These are phyloP conservation scores for Clitocybe nebularis DNA, from an alignment of 1,284 basidiomycete genomes.

Conservation along the genomic window DNA sequence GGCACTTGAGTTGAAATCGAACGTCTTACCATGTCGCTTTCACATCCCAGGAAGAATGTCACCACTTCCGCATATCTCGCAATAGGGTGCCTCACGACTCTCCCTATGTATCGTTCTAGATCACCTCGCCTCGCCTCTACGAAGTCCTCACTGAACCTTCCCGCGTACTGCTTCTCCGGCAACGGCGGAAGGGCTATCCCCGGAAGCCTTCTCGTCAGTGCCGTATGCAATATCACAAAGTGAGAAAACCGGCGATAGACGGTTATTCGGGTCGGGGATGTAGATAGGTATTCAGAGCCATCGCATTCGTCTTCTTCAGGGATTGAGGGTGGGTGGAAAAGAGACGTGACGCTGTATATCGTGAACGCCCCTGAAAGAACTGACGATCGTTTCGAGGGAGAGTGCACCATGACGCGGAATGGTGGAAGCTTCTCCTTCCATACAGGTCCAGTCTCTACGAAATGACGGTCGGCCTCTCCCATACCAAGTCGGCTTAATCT, in stretches of 20 bases:
- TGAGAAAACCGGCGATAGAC: slow-evolving; percentile 82
- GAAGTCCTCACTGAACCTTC: slow-evolving; percentile 75
- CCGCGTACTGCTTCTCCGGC: slow-evolving; percentile 80
- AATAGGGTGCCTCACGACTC: slow-evolving; percentile 74
- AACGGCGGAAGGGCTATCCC: slow-evolving; percentile 77
- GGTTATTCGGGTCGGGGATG: slow-evolving; percentile 49
- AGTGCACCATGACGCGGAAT: slow-evolving; percentile 75
- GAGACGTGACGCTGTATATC: slow-evolving; percentile 72
- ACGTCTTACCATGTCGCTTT: slow-evolving; percentile 62
- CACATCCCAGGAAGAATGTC: slow-evolving; percentile 77
- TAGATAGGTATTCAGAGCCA: not conserved
- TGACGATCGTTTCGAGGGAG: slow-evolving; percentile 68
- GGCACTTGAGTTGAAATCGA: not conserved
- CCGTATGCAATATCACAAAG: slow-evolving; percentile 74
- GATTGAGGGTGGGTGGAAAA: slow-evolving; percentile 44
- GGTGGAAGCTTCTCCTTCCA: slow-evolving; percentile 73
- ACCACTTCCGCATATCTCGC: slow-evolving; percentile 75
- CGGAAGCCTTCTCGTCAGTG: slow-evolving; percentile 61
- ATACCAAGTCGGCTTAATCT: slow-evolving; percentile 34
- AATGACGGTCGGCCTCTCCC: slow-evolving; percentile 64
- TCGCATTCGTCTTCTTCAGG: slow-evolving; percentile 23
- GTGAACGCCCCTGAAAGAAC: slow-evolving; percentile 70
- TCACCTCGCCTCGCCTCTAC: slow-evolving; percentile 79
- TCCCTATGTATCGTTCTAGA: slow-evolving; percentile 71
- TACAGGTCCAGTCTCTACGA: slow-evolving; percentile 65